phyloP scores from a whole-genome alignment of 75 land plant genomes.

The Cupressus sempervirens region DNA sequence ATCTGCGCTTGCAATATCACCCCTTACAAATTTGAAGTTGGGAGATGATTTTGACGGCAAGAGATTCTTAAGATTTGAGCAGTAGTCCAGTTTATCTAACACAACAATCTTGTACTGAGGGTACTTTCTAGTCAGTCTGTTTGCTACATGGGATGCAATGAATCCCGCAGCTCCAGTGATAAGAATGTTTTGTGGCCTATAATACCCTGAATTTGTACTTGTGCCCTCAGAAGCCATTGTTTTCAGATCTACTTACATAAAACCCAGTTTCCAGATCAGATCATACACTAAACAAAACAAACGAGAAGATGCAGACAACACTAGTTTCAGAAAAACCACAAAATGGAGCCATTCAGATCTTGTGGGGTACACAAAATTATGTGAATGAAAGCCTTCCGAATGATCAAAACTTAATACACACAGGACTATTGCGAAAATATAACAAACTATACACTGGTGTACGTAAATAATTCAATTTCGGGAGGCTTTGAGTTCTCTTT shows the following conservation, averaged over 20 bases:
- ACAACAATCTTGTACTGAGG: conserved; percentile 78
- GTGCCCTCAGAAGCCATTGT: conserved; percentile 4
- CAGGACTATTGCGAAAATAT: background rate
- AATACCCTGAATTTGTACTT: conserved; percentile 1
- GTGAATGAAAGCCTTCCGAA: background rate
- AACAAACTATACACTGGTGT: background rate
- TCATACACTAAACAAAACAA: background rate
- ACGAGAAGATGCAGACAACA: background rate
- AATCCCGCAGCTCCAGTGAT: conserved; percentile 83
- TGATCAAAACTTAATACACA: background rate
- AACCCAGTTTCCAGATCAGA: background rate
- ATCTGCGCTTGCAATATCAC: conserved; percentile 71
- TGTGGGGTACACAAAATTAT: background rate
- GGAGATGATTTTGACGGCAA: conserved; percentile 37
- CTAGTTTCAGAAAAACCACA: background rate
- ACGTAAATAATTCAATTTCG: background rate
- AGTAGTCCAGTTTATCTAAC: conserved; percentile 77
- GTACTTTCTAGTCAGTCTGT: conserved; percentile 56
- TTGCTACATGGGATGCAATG: conserved; percentile 73
- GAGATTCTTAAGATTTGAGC: conserved; percentile 72
- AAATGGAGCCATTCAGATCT: background rate
- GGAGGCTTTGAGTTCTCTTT: background rate
- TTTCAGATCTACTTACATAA: background rate
- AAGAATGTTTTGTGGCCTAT: conserved; percentile 63
- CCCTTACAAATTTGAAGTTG: conserved; percentile 78